phyloP scores from a whole-genome alignment of 2,329 filamentous ascomycete species.

The Magnaporthales sp. region DNA sequence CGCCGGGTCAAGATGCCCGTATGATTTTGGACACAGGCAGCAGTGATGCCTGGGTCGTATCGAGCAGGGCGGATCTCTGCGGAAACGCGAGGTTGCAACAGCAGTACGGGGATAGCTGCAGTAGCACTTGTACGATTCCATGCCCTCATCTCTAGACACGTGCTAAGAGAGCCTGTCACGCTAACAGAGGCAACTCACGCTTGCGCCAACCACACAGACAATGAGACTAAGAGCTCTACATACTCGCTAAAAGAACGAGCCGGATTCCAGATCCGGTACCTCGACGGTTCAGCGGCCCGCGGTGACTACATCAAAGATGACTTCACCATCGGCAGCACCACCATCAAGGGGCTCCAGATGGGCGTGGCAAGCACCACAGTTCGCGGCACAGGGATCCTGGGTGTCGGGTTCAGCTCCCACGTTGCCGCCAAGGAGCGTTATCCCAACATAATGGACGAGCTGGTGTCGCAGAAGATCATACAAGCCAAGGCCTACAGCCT shows the following conservation, averaged over 20 bases:
- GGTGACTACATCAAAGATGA: constrained; percentile 52
- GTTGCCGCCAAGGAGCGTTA: constrained; percentile 35
- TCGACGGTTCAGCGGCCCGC: constrained; percentile 43
- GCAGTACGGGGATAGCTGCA: constrained; percentile 24
- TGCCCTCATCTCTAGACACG: neutral
- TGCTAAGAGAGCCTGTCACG: neutral
- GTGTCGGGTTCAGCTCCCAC: constrained; percentile 46
- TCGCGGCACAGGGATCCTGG: constrained; percentile 47
- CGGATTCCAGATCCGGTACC: constrained; percentile 53
- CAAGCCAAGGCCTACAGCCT: constrained; percentile 58
- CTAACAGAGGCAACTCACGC: neutral
- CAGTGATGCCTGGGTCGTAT: constrained; percentile 52
- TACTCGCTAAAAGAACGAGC: constrained; percentile 31
- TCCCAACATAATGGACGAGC: constrained; percentile 53
- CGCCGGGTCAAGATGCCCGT: constrained; percentile 43
- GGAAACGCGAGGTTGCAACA: constrained; percentile 23
- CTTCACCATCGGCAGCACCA: constrained; percentile 40
- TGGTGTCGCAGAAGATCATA: constrained; percentile 55
- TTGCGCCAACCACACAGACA: constrained; percentile 17
- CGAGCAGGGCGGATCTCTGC: constrained; percentile 29
- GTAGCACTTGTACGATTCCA: constrained; percentile 30
- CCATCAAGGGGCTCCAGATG: constrained; percentile 43
- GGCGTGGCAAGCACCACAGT: constrained; percentile 41
- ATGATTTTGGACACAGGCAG: constrained; percentile 55
- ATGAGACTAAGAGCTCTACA: constrained; percentile 37